Base-by-base conservation (phyloP, 2,329 filamentous ascomycete genomes). In the Trichophyton mentagrophytes region DNA sequence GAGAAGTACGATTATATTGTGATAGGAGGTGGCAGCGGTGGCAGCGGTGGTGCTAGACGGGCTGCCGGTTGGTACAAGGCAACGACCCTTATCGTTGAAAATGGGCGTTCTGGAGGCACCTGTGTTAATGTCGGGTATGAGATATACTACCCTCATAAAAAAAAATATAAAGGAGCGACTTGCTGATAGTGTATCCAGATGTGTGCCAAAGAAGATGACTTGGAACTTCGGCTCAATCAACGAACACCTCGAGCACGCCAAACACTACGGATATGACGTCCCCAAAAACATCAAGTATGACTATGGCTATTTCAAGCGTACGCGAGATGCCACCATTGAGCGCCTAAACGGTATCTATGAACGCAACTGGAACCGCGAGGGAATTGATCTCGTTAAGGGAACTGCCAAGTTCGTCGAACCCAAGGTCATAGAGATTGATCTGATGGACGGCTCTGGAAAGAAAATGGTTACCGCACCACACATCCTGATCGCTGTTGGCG, bases 1-100 rank as follows among this genome's bases (percentile, higher is more conserved):
- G 75, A 77, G 63, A 73, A 76, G 61, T 81, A 80, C 67, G 80
- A 82, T 66, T 82, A 80, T 65, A 79, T 82, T 61, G 78, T 82
- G 61, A 75, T 81, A 65, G 79, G 80, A 61, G 79, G 79, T 65
- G 79, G 80, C 57, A 79, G 77, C 63, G 79, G 78, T 63, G 80
- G 79, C 42, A 77, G 76, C 64, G 78, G 76, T 60, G 76, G 77
- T 60, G 77, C 75, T 53, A 74, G 78, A 62, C 72, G 78, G 67
- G 78, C 78, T 13, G 73, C 77, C 17, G 79, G 79, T 17, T 80
- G 76, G 76, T 80, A 80, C 69, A 74, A 75, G 17, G 75, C 75
- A 62, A 80, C 79, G 70, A 78, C 77, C 3, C 64, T 80, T 64
- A 74, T 81, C 61, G 73, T 81, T 47, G 78, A 80, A 66, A 77